Evolutionary conservation across 2,329 filamentous ascomycete species (phyloP), one percentile per base, ranked within the genome.

Genomic region (Fusarium hostae): DNA sequence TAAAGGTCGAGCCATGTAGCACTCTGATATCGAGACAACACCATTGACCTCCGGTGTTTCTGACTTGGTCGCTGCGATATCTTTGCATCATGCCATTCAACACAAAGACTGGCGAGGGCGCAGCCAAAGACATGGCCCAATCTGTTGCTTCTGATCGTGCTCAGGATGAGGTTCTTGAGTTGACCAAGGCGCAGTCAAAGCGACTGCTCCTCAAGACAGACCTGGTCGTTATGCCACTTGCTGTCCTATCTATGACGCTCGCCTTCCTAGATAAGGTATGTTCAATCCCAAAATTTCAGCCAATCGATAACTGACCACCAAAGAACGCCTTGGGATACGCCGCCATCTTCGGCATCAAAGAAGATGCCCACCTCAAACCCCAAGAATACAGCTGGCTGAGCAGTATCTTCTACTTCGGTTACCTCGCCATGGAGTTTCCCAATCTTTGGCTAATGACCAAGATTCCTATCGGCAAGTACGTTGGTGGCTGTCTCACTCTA

Each of bases 321-420:
- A 5, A 70, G 68, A 70, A 70, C 0, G 69, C 69, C 0, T 3
- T 71, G 0, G 59, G 64, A 30, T 71, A 71, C 5, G 74, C 74
- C 0, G 74, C 74, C 6, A 59, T 76, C 3, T 74, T 66, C 10
- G 74, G 74, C 1, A 65, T 76, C 52, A 70, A 73, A 9, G 63
- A 74, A 15, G 74, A 76, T 15, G 60, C 71, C 0, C 43, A 77
- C 45, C 77, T 80, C 37, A 63, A 75, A 4, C 81, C 79, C 44
- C 75, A 80, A 45, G 78, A 93, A 81, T 94, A 91, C 76, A 87
- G 86, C 26, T 94, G 92, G 92, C 83, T 94, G 1, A 77, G 79
- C 45, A 80, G 79, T 15, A 78, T 82, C 45, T 80, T 83, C 50
- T 83, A 83, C 73, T 77, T 83, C 32, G 81, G 82, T 30, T 87